These are phyloP conservation scores for Lachancea thermotolerans DNA, from an alignment of 805 yeast species.

Conservation along the genomic window DNA sequence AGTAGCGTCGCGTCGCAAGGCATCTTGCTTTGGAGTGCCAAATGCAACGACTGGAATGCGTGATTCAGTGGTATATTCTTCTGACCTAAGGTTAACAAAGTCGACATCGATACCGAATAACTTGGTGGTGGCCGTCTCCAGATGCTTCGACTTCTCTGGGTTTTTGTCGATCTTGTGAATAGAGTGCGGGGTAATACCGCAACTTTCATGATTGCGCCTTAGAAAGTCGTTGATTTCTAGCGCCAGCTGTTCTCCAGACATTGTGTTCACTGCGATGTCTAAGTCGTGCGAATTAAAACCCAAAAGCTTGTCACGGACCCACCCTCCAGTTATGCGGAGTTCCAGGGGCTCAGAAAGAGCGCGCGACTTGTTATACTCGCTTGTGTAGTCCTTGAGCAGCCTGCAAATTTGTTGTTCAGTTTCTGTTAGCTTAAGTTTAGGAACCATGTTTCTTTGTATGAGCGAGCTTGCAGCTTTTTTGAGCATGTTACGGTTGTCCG, in stretches of 20 bases:
- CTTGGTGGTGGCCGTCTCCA: conserved; percentile 93
- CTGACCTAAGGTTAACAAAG: conserved; percentile 86
- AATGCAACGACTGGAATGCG: conserved; percentile 77
- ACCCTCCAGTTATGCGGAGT: conserved; percentile 88
- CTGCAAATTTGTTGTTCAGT: conserved; percentile 24
- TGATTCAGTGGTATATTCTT: conserved; percentile 74
- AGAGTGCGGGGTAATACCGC: conserved; percentile 33
- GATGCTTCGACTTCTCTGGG: conserved; percentile 92
- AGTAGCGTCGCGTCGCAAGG: conserved; percentile 90
- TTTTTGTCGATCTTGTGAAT: conserved; percentile 83
- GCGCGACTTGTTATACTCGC: conserved; percentile 17
- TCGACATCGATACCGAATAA: conserved; percentile 82
- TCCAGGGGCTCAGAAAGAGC: conserved; percentile 15
- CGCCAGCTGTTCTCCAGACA: conserved; percentile 87
- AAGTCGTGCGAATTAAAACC: conserved; percentile 78
- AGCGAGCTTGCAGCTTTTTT: conserved; percentile 3
- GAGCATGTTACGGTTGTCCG: conserved; percentile 1
- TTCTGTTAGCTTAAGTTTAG: conserved; percentile 15
- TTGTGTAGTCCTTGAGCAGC: conserved; percentile 26
- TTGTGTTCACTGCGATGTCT: conserved; percentile 80
- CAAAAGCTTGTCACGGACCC: conserved; percentile 93
- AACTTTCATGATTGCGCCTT: conserved; percentile 27
- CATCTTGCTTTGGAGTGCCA: conserved; percentile 92
- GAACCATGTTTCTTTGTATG: conserved; percentile 3
- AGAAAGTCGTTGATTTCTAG: conserved; percentile 49